Conservation (phyloP, 2,329 filamentous ascomycete species). For the Cercospora sojina region DNA sequence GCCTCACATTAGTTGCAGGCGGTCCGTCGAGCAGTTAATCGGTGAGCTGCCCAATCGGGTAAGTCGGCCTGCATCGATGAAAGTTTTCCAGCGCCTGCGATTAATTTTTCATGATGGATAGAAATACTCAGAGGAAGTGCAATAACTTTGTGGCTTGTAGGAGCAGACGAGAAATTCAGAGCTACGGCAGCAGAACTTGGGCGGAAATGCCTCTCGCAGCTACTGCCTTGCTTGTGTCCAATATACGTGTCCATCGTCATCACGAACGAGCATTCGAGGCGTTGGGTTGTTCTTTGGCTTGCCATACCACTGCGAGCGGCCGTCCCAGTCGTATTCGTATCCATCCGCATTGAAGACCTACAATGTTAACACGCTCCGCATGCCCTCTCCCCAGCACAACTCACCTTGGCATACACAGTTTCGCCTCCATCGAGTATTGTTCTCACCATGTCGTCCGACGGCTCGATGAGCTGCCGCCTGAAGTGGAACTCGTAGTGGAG, state of each 20-base stretch:
- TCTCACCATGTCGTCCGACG: background rate
- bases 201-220: background rate
- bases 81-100: background rate
- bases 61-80: background rate
- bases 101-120: background rate
- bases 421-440: slow-evolving; percentile 7
- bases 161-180: background rate
- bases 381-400: background rate
- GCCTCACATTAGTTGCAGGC: background rate
- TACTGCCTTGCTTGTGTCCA: background rate
- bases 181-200: background rate
- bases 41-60: background rate
- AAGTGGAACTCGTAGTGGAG: slow-evolving; percentile 10
- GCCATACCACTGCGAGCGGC: slow-evolving; percentile 1
- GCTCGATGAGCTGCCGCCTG: slow-evolving; percentile 6
- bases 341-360: slow-evolving; percentile 9
- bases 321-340: slow-evolving; percentile 10
- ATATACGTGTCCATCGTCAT: background rate
- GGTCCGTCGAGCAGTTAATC: background rate
- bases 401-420: background rate
- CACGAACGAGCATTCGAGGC: background rate
- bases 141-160: background rate
- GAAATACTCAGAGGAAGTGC: background rate
- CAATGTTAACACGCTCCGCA: background rate
- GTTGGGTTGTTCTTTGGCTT: background rate